Base-by-base conservation (phyloP, 2,329 filamentous ascomycete genomes). In the Samsoniella hepiali region DNA sequence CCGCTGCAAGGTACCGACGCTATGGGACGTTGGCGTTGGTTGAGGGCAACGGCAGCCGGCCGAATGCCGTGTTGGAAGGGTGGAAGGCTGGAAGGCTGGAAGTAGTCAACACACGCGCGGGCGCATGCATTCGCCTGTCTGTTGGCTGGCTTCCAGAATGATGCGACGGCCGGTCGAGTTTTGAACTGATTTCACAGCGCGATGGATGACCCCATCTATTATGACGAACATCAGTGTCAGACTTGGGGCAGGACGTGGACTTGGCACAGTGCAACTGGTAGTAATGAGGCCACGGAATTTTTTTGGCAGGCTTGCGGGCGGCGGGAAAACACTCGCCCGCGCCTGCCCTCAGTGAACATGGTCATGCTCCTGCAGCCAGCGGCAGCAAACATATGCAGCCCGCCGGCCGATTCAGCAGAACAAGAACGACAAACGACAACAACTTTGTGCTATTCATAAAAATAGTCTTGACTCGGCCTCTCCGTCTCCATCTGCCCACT, bases 1-100 rank as follows among this genome's bases (percentile, higher is more conserved):
- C 59, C 29, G 32, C 59, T 60, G 47, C 47, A 22, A 45, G 50
- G 49, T 55, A 47, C 59, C 50, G 51, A 55, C 3, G 40, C 50
- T 15, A 55, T 32, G 59, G 50, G 42, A 62, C 38, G 49, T 44
- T 53, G 36, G 11, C 31, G 38, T 22, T 49, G 13, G 27, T 32
- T 29, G n/a, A 42, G 34, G 55, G n/a, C 50, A 22, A 36, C 42
- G 31, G 42, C 31, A 17, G 55, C n/a, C 55, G 42, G 55, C 31
- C 55, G 55, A 42, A 29, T 36, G 29, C 15, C n/a, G 38, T 34
- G 54, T n/a, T 5, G 22, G 44, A 22, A 38, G 44, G 7, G 40
- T 40, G 44, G 22, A 15, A 40, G 38, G 55, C 40, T 40, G 44
- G 22, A 15, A 40, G 38, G 55, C 40, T 36, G 29, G 29, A 57